Evolutionary conservation across 176 grass and related monocot species (phyloP).

Genomic region (Musa acuminata): DNA sequence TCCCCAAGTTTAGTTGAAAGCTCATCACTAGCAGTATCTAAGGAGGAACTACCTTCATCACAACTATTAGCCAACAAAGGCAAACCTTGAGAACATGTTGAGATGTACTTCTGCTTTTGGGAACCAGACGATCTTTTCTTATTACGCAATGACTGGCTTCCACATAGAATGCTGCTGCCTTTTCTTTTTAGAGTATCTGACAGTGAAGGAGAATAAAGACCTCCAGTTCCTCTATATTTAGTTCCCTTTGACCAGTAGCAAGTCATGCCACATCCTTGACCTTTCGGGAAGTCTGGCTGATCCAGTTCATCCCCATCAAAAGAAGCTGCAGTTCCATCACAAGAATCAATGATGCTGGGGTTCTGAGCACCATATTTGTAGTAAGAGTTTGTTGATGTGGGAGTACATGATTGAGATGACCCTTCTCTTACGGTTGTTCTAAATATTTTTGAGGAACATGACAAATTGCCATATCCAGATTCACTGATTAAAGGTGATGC

Average conservation of each 20-base stretch:
- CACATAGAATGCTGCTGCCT: conserved; percentile 61
- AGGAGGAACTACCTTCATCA: conserved; percentile 53
- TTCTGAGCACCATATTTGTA: conserved; percentile 43
- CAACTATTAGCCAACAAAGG: conserved; percentile 41
- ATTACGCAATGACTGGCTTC: conserved; percentile 49
- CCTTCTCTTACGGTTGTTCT: conserved; percentile 46
- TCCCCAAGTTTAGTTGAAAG: conserved; percentile 71
- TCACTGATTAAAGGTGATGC: conserved; percentile 55
- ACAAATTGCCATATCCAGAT: conserved; percentile 64
- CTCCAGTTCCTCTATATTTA: conserved; percentile 28
- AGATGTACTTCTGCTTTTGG: conserved; percentile 32
- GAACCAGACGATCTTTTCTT: conserved; percentile 49
- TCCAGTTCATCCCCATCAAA: conserved; percentile 67
- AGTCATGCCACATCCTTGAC: conserved; percentile 44
- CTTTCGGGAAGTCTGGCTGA: conserved; percentile 40
- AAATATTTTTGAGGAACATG: conserved; percentile 56
- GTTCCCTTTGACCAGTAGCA: conserved; percentile 48
- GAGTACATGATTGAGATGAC: conserved; percentile 75
- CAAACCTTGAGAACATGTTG: conserved; percentile 47
- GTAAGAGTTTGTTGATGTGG: conserved; percentile 73
- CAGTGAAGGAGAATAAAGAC: conserved; percentile 63
- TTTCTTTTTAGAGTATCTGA: conserved; percentile 79
- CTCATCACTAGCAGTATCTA: conserved; percentile 69
- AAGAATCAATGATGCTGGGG: conserved; percentile 33
- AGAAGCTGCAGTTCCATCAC: conserved; percentile 55